Percentiles rank a stretch among this genome's conserved stretches.
Evolutionary conservation across 176 grass and related monocot species (phyloP).

Genomic region (Lolium multiflorum): DNA sequence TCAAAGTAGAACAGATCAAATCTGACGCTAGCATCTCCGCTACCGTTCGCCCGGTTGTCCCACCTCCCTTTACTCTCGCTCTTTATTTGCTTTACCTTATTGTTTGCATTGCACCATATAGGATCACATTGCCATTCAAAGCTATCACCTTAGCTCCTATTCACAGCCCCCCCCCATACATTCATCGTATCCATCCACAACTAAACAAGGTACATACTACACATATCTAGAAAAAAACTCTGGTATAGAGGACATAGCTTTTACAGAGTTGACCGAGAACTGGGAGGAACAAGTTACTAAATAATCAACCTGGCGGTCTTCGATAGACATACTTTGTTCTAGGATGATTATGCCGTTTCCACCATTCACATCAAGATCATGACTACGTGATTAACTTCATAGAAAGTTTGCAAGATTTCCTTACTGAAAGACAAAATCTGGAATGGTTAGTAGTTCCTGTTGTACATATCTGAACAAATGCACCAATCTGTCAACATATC

Average conservation of each 20-base stretch:
- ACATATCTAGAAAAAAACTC: constrained; percentile 34
- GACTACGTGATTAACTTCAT: constrained; percentile 53
- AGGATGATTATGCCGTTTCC: constrained; percentile 94
- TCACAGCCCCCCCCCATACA: too few species aligned
- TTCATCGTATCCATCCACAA: background rate
- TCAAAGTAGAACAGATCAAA: too few species aligned
- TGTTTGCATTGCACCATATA: too few species aligned
- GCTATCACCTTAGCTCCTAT: too few species aligned
- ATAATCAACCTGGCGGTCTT: constrained; percentile 70
- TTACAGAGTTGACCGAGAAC: constrained; percentile 4
- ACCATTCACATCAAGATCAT: constrained; percentile 97
- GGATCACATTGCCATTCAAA: too few species aligned
- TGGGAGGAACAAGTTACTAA: constrained; percentile 7
- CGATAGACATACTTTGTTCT: constrained; percentile 94
- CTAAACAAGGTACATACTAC: constrained; percentile 50
- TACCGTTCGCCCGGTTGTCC: too few species aligned
- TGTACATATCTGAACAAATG: constrained; percentile 94
- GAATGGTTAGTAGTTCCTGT: constrained; percentile 90
- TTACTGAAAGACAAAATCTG: constrained; percentile 99
- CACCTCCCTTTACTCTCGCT: too few species aligned
- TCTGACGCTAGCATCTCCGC: too few species aligned
- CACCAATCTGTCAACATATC: constrained; percentile 79
- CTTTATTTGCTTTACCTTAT: too few species aligned
- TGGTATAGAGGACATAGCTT: constrained; percentile 27
- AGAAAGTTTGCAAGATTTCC: constrained; percentile 24